phyloP scores from a whole-genome alignment of 805 yeast genomes.

The Saturnispora bothae region DNA sequence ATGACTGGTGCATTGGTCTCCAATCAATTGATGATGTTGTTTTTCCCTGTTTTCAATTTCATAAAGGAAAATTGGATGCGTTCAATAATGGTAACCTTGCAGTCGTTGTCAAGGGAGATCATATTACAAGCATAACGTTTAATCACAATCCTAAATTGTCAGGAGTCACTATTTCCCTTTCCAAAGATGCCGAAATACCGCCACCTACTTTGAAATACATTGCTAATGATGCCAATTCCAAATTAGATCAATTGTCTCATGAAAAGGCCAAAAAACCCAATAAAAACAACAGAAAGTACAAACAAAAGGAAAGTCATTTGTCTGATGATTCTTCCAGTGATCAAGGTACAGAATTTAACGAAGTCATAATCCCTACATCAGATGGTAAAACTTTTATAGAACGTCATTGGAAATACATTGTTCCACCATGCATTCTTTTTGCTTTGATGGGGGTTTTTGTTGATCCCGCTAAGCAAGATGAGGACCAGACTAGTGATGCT shows the following conservation, averaged over 20 bases:
- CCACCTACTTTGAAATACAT: not conserved
- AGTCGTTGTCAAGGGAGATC: not conserved
- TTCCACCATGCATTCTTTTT: constrained; percentile 31
- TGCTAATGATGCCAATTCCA: not conserved
- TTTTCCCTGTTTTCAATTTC: constrained; percentile 7
- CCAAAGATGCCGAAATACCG: not conserved
- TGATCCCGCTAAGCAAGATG: constrained; percentile 1
- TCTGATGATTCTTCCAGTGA: not conserved
- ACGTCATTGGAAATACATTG: constrained; percentile 53
- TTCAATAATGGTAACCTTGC: not conserved
- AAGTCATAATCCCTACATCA: constrained; percentile 4
- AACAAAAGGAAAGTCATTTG: not conserved
- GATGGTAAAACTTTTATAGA: constrained; percentile 39
- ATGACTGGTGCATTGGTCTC: constrained; percentile 4
- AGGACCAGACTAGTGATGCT: not conserved
- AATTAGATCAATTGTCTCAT: too few relatives aligned
- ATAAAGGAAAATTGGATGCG: not conserved
- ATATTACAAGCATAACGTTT: too few relatives aligned
- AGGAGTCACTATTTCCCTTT: too few relatives aligned
- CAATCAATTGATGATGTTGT: constrained; percentile 7
- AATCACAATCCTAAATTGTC: too few relatives aligned
- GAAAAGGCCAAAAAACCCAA: not conserved
- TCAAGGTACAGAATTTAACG: constrained; percentile 9
- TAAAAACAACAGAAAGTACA: not conserved
- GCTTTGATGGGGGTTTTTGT: not conserved